These are phyloP conservation scores for Musa acuminata DNA, from an alignment of 176 grass and related monocot species.

Conservation along the genomic window DNA sequence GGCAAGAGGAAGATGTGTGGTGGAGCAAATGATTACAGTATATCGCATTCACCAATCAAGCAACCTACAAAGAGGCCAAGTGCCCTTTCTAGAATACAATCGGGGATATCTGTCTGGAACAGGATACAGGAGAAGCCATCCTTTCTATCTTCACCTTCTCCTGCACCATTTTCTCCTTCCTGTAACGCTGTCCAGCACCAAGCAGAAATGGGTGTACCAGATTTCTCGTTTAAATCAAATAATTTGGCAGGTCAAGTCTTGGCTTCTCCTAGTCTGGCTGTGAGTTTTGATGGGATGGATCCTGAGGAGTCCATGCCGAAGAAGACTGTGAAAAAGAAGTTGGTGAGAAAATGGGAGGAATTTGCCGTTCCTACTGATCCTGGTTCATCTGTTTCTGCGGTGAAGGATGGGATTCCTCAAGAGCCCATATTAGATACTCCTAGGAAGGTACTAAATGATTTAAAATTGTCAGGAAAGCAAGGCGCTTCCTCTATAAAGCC, in stretches of 20 bases:
- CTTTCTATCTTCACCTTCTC: slow-evolving; percentile 24
- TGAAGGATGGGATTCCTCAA: slow-evolving; percentile 30
- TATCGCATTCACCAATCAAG: slow-evolving; percentile 21
- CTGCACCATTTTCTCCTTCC: slow-evolving; percentile 1
- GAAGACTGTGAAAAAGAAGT: slow-evolving; percentile 47
- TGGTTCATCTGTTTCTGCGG: slow-evolving; percentile 30
- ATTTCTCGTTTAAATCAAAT: slow-evolving; percentile 19
- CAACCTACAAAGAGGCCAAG: slow-evolving; percentile 27
- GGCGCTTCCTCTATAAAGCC: slow-evolving; percentile 19
- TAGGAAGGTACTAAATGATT: slow-evolving; percentile 24
- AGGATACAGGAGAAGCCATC: slow-evolving; percentile 64
- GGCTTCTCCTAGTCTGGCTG: slow-evolving; percentile 5
- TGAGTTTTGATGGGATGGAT: slow-evolving; percentile 31
- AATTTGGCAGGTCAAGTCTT: background rate
- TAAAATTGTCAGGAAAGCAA: background rate
- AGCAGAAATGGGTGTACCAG: background rate
- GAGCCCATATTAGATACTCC: slow-evolving; percentile 26
- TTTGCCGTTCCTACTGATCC: slow-evolving; percentile 33
- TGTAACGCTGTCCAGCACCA: slow-evolving; percentile 23
- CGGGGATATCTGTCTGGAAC: slow-evolving; percentile 58
- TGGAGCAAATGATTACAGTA: slow-evolving; percentile 6
- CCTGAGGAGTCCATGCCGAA: slow-evolving; percentile 31
- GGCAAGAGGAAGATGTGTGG: slow-evolving; percentile 44
- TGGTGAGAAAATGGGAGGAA: slow-evolving; percentile 27
- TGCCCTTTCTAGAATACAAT: slow-evolving; percentile 39